phyloP scores from a whole-genome alignment of 2,329 filamentous ascomycete genomes.

The Fusarium graminum region DNA sequence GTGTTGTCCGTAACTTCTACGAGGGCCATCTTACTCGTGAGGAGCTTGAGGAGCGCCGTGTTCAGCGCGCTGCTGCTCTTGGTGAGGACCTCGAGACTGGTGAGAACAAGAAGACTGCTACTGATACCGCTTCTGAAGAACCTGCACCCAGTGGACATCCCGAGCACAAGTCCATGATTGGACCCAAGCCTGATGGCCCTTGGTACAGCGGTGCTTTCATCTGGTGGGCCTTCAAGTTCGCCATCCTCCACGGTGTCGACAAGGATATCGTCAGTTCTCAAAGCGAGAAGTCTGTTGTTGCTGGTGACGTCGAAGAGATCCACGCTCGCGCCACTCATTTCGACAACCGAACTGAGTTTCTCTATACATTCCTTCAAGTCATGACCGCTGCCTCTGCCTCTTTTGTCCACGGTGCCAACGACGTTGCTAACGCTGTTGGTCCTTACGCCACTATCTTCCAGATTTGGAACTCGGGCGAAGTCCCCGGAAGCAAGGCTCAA shows the following conservation, averaged over 20 bases:
- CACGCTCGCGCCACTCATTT: slow-evolving; percentile 70
- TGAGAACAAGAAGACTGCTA: slow-evolving; percentile 46
- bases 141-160: slow-evolving; percentile 57
- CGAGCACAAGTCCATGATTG: slow-evolving; percentile 52
- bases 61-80: slow-evolving; percentile 40
- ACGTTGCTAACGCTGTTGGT: slow-evolving; percentile 73
- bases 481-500: slow-evolving; percentile 58
- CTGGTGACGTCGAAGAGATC: slow-evolving; percentile 66
- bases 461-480: slow-evolving; percentile 66
- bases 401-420: slow-evolving; percentile 76
- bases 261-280: slow-evolving; percentile 57
- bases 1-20: slow-evolving; percentile 67
- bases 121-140: slow-evolving; percentile 69
- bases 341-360: slow-evolving; percentile 72
- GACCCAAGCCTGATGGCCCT: slow-evolving; percentile 57
- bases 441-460: slow-evolving; percentile 73
- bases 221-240: slow-evolving; percentile 61
- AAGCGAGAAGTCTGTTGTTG: slow-evolving; percentile 58
- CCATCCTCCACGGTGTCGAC: slow-evolving; percentile 62
- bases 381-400: slow-evolving; percentile 73
- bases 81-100: slow-evolving; percentile 45
- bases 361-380: slow-evolving; percentile 71
- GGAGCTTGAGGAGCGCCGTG: slow-evolving; percentile 61
- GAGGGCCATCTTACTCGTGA: slow-evolving; percentile 67
- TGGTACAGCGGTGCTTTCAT: slow-evolving; percentile 60